Base-by-base conservation (phyloP, 2,329 filamentous ascomycete genomes). In the Beauveria pseudobassiana region DNA sequence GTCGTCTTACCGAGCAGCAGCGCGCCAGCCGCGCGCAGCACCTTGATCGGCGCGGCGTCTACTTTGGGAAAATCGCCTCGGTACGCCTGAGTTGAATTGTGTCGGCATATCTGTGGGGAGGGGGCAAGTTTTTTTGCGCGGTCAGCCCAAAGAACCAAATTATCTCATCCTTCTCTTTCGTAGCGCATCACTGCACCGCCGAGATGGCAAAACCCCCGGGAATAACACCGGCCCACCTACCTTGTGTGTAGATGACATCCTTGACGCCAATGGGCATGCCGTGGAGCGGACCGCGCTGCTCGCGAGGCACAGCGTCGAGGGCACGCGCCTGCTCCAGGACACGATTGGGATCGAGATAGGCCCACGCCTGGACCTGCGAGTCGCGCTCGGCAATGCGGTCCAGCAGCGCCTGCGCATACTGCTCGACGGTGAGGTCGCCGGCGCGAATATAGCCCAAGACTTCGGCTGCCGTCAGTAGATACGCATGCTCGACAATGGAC, bases 221-320 rank as follows among this genome's bases (percentile, higher is more conserved):
- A 45, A 45, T 28, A 20, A 30, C 6, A 22, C 12, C 40, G 34
- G 22, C 24, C 10, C 38, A 40, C 34, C n/a, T 62, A 78, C 79
- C 79, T 69, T 81, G 82, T 0, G 80, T 86, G 66, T 76, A 77
- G 64, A 86, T 82, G 3, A 86, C 76, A 73, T 87, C 84, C 67
- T 87, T 87, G 12, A 87, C 75, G 1, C 76, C 84, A n/a, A 87
- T 71, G 0, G 81, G 77, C 7, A 87, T 69, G 1, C 84, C 84
- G 66, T 86, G 83, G 0, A 87, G 70, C 0, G 80, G 81, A 0
- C 84, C 83, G 60, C 84, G 74, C 61, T 81, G 65, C 1, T 75
- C 73, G 0, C 64, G 49, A 0, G 82, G 79, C 2, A 85, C 64
- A 26, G 71, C 64, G 66, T 87, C 84, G 0, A 87, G 75, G 12